Evolutionary conservation across 441 rosid genomes (phyloP).

Genomic region (Euphorbia schlechtendalii): DNA sequence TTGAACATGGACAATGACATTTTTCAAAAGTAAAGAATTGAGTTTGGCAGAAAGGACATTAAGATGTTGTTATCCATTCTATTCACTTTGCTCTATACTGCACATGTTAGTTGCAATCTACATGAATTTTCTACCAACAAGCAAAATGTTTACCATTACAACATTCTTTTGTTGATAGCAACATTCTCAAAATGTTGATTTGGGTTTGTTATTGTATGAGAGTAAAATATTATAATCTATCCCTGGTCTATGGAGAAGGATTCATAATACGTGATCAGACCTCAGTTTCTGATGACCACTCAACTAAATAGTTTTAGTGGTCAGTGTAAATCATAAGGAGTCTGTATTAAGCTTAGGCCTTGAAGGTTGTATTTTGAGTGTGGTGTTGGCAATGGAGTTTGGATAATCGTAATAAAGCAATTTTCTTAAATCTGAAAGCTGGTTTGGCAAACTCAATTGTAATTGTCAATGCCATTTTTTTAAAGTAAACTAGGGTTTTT

Average conservation of each 20-base stretch:
- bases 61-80: background rate
- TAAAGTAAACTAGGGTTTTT: no score
- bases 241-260: background rate
- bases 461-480: background rate
- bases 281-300: background rate
- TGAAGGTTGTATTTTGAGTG: background rate
- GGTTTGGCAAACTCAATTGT: background rate
- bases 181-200: background rate
- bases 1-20: constrained; percentile 1
- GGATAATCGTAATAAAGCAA: background rate
- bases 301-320: background rate
- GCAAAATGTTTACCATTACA: background rate
- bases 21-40: background rate
- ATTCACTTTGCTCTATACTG: background rate
- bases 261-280: background rate
- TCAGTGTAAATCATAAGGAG: background rate
- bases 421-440: no score
- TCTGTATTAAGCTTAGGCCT: background rate
- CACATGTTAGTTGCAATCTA: background rate
- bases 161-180: background rate
- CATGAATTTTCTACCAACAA: background rate
- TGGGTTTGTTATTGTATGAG: background rate
- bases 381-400: background rate
- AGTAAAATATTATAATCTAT: background rate
- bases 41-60: background rate